These are phyloP conservation scores for Pilobolus umbonatus DNA, from an alignment of 192 early-diverging fungal genomes.

Conservation along the genomic window DNA sequence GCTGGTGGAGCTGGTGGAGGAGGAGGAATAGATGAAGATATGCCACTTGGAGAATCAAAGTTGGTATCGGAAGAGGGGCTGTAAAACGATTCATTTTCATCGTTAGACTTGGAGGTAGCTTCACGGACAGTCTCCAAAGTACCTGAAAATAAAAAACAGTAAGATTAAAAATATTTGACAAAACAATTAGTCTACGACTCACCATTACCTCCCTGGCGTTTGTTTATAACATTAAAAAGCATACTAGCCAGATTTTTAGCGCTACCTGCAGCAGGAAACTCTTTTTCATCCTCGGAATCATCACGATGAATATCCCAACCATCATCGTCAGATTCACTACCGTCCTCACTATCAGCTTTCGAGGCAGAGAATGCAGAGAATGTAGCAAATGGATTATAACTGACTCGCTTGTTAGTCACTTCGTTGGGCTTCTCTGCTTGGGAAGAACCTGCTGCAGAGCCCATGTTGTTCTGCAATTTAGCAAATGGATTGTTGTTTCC, in stretches of 20 bases:
- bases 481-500: constrained; percentile 36
- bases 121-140: constrained; percentile 12
- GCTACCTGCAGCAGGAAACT: constrained; percentile 27
- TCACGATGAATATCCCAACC: constrained; percentile 34
- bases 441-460: neutral
- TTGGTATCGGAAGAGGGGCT: neutral
- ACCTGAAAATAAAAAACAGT: neutral
- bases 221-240: constrained; percentile 26
- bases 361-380: constrained; percentile 25
- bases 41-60: neutral
- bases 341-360: constrained; percentile 1
- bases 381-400: constrained; percentile 41
- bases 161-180: neutral
- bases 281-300: constrained; percentile 26
- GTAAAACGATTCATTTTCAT: constrained; percentile 15
- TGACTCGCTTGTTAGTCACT: constrained; percentile 23
- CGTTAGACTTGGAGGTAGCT: constrained; percentile 1
- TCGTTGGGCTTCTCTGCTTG: constrained; percentile 15
- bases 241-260: constrained; percentile 31
- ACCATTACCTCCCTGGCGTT: constrained; percentile 10
- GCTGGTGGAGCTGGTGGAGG: constrained; percentile 17
- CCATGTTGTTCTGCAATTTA: constrained; percentile 13
- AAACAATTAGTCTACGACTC: constrained; percentile 7
- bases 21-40: constrained; percentile 15
- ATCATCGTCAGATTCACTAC: constrained; percentile 26